Base-by-base conservation (phyloP, 202 grass and related monocot species). In the Zizania palustris region DNA sequence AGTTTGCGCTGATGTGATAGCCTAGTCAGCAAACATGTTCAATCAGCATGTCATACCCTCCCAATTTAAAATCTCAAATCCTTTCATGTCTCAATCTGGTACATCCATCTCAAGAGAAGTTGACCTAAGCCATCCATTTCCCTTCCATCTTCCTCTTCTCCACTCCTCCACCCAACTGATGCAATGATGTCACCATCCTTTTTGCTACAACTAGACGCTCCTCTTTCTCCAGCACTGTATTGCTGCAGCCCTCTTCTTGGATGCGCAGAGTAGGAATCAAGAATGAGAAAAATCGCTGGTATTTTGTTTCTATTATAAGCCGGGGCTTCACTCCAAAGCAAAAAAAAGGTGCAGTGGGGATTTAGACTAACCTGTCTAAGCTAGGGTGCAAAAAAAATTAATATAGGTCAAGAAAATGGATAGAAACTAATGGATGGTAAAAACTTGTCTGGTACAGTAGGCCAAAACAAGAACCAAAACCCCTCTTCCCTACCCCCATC, bases 201-300 rank as follows among this genome's bases (percentile, higher is more conserved):
- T 16, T 19, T 8, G 6, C 16, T 18, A 1, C 16, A n/a, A 53
- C 7, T 16, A 53, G 13, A 49, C 13, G 46, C 13, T 4, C 46
- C 13, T 49, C 46, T 49, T 5, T 13, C 4, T 14, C 6, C 50
- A 18, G 5, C 50, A 3, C 18, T 28, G 28, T 28, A 28, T 28
- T 28, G 28, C 28, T 54, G 50, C 50, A 54, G 7, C 16, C 50
- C 16, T 6, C 15, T 82, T 57, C 13, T 5, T 0, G 0, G 6
- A 66, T 4, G 15, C 40, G 3, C 7, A 71, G 50, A 56, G 10
- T 70, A 71, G 71, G 46, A 81, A 71, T 21, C 42, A 59, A 16
- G 5, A 69, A 62, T 69, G 16, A 43, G 4, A 63, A 53, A 57
- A 67, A 60, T 3, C 15, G 13, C 20, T 13, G 15, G 7, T 48